These are phyloP conservation scores for Carex scoparia DNA, from an alignment of 176 grass and related monocot species.

Conservation along the genomic window DNA sequence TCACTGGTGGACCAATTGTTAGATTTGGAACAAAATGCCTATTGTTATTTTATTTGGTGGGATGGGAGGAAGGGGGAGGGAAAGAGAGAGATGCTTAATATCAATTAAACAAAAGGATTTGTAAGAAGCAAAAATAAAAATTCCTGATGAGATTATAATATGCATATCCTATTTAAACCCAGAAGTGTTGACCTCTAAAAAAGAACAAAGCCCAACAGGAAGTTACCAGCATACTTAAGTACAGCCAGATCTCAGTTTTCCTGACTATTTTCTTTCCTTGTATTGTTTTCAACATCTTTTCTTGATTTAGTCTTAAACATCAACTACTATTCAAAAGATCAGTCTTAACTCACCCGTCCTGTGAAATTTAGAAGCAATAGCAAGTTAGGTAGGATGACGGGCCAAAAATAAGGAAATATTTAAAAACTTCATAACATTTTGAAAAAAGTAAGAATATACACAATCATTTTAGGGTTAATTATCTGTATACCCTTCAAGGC, in stretches of 20 bases:
- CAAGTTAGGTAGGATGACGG: not conserved
- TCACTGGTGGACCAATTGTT: constrained; percentile 83
- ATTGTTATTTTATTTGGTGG: constrained; percentile 2
- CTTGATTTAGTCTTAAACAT: not conserved
- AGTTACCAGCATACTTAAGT: not conserved
- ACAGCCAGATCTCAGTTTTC: not conserved
- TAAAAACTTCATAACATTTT: not conserved
- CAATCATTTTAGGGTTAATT: not conserved
- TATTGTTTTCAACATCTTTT: not conserved
- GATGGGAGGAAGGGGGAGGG: not conserved
- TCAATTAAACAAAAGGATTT: too few species aligned
- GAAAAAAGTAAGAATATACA: not conserved
- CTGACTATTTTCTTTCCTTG: not conserved
- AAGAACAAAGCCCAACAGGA: not conserved
- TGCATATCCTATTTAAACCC: not conserved
- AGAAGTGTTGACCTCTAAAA: too few species aligned
- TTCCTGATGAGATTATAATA: not conserved
- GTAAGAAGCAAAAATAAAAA: too few species aligned
- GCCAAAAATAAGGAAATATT: not conserved
- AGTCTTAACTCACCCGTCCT: constrained; percentile 18
- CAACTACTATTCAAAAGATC: not conserved
- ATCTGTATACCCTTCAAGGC: too few species aligned
- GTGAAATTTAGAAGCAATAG: not conserved
- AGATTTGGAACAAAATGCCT: constrained; percentile 97
- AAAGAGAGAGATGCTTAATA: not conserved